Base-by-base conservation (phyloP, 2,329 filamentous ascomycete genomes). In the Apiospora phragmitis region DNA sequence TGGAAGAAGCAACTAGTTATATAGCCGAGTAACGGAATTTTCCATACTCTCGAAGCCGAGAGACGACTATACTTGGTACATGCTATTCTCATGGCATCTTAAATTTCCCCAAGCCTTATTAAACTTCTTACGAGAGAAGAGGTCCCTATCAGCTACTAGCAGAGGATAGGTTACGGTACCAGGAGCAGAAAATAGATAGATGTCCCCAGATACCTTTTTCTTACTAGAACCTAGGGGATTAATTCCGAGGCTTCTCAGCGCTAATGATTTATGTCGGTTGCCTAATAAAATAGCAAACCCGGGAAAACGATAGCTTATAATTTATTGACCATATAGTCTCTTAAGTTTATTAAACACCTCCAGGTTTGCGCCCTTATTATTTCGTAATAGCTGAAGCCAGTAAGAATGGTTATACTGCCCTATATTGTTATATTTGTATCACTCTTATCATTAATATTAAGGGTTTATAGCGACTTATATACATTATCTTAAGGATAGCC, bases 371-470 rank as follows among this genome's bases (percentile, higher is more conserved):
- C 62, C 35, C 35, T 65, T 18, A 42, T 65, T 65, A 16, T 65
- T 65, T 74, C 66, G n/a, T 49, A 8, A 49, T 49, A 49, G n/a
- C 47, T 49, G n/a, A 49, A 49, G n/a, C 47, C n/a, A 49, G n/a
- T 49, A 8, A 49, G 47, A 49, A 49, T 49, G n/a, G n/a, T 49
- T 49, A 8, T 8, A 49, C 47, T 49, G n/a, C 47, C 47, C 1
- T 8, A 49, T 49, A 8, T 49, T 49, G n/a, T 49, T 8, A 5
- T 49, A 8, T 49, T 49, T 49, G n/a, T 49, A 49, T 49, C 47
- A 49, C 47, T 2, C n/a, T 49, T 8, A 49, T 49, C n/a, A 49
- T 49, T 5, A 26, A 5, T 49, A 26, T 49, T 49, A 49, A 49
- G 47, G n/a, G 26, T 49, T 49, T 8, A 49, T 49, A 8, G n/a